These are phyloP conservation scores for Tetrapisispora iriomotensis DNA, from an alignment of 805 yeast genomes.

Conservation along the genomic window DNA sequence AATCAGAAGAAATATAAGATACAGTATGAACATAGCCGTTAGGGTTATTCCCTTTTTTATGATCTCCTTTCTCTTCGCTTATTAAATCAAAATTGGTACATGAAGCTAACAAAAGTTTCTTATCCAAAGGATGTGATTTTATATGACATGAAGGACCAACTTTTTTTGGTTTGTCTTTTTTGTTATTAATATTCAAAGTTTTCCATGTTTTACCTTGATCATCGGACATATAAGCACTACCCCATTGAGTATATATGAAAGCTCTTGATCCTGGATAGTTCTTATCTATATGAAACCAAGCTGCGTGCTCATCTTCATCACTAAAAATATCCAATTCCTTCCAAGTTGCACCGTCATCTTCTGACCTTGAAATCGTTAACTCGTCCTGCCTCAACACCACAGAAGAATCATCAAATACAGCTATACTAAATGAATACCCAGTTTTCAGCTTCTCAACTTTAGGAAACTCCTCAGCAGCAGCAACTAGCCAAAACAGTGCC, in stretches of 20 bases:
- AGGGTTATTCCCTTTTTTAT: neutral
- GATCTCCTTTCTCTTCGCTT: neutral
- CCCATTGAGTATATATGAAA: conserved; percentile 3
- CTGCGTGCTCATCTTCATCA: neutral
- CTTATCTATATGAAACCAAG: conserved; percentile 8
- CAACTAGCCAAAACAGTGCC: neutral
- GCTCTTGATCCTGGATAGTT: conserved; percentile 16
- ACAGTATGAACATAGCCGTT: neutral
- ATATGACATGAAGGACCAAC: conserved; percentile 4
- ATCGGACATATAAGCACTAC: conserved; percentile 15
- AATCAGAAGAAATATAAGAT: conserved; percentile 6
- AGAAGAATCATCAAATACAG: conserved; percentile 43
- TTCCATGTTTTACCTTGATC: conserved; percentile 26
- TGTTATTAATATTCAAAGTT: conserved; percentile 3
- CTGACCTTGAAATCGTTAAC: conserved; percentile 29
- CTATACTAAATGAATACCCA: conserved; percentile 4
- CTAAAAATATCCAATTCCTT: conserved; percentile 6
- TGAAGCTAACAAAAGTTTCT: conserved; percentile 8
- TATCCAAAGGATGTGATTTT: conserved; percentile 12
- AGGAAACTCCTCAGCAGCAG: conserved; percentile 9
- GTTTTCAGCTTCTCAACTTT: conserved; percentile 7
- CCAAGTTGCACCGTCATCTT: conserved; percentile 47
- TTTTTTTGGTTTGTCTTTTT: neutral
- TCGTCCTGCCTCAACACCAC: conserved; percentile 31
- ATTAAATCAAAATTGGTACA: conserved; percentile 6